phyloP scores from a whole-genome alignment of 2,329 filamentous ascomycete genomes.

The Claviceps sp. region DNA sequence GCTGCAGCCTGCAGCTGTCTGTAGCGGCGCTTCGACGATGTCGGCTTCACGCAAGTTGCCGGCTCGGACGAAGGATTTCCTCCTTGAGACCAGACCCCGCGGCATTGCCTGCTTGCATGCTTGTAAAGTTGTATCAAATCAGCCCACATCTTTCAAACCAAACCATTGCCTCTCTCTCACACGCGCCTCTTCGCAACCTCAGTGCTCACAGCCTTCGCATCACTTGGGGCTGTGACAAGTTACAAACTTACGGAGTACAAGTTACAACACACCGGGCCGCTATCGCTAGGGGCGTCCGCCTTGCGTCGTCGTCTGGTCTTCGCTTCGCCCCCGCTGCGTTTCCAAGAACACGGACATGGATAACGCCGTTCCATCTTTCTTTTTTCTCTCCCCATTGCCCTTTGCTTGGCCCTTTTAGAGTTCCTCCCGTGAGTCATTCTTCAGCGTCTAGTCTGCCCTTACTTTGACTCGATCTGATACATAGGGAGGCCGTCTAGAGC shows the following conservation, averaged over 20 bases:
- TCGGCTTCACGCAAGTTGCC: background rate
- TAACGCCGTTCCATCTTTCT: background rate
- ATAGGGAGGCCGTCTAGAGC: background rate
- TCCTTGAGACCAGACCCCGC: background rate
- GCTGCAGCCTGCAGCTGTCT: background rate
- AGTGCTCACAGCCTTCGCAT: background rate
- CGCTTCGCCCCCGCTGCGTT: background rate
- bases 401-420: background rate
- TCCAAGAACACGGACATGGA: background rate
- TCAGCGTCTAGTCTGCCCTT: background rate
- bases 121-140: background rate
- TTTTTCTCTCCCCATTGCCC: background rate
- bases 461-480: background rate
- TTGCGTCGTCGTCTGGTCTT: background rate
- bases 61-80: slow-evolving; percentile 1
- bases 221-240: background rate
- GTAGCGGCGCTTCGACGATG: background rate
- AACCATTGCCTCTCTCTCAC: background rate
- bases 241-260: too few species aligned
- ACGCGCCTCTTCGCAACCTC: background rate
- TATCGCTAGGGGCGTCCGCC: background rate
- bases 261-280: background rate
- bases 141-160: background rate
- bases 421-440: background rate
- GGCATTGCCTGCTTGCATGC: background rate